Conservation (phyloP, 2,329 filamentous ascomycete species). For the Colletotrichum abscissum region DNA sequence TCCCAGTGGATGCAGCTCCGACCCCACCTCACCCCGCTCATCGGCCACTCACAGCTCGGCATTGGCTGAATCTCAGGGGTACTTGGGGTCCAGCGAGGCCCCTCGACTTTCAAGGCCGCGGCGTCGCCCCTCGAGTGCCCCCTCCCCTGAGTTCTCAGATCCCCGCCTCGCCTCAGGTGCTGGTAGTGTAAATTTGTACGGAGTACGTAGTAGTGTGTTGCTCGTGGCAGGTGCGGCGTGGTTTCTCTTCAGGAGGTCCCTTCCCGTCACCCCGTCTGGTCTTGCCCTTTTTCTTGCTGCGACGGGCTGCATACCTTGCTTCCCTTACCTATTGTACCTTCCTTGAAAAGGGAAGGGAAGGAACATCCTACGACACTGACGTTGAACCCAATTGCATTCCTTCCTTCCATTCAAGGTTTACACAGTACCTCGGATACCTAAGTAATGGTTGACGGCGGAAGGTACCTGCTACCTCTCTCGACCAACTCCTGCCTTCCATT, state of each 20-base stretch:
- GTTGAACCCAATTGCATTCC: not conserved
- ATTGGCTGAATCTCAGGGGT: constrained; percentile 20
- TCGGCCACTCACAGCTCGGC: constrained; percentile 8
- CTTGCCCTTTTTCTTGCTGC: not conserved
- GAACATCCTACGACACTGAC: not conserved
- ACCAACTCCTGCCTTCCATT: not conserved
- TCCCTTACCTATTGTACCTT: too few relatives aligned
- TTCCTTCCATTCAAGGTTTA: not conserved
- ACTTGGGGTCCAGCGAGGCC: constrained; percentile 27
- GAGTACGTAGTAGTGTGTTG: too few relatives aligned
- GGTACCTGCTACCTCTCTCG: not conserved
- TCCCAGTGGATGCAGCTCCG: not conserved
- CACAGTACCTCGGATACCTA: too few relatives aligned
- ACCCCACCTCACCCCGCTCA: constrained; percentile 4
- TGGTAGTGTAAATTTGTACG: too few relatives aligned
- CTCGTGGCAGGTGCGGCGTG: too few relatives aligned
- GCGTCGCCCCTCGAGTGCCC: not conserved
- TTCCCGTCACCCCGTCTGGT: not conserved
- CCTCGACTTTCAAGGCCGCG: not conserved
- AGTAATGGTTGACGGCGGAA: not conserved
- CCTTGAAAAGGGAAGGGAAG: too few relatives aligned
- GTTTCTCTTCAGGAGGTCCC: too few relatives aligned
- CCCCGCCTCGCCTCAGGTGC: not conserved
- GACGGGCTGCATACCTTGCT: too few relatives aligned
- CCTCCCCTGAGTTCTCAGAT: not conserved